These are phyloP conservation scores for Trypanosomatidae sp. DNA, from an alignment of 208 protist species.

Conservation along the genomic window DNA sequence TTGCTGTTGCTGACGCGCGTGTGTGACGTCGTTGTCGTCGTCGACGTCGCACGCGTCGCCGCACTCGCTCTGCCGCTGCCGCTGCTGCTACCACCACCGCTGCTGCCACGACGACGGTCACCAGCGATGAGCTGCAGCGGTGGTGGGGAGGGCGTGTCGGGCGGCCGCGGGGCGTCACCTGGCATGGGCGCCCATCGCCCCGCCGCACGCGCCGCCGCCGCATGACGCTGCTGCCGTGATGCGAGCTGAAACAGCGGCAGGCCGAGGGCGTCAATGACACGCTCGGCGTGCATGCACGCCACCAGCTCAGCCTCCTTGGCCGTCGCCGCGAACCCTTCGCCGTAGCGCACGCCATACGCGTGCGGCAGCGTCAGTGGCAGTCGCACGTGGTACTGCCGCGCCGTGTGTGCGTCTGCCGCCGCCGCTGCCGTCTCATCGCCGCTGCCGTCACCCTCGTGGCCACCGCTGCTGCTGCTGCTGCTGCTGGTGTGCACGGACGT, in stretches of 20 bases:
- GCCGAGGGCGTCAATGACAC: slow-evolving; percentile 66
- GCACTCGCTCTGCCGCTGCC: not conserved
- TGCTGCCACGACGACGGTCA: not conserved
- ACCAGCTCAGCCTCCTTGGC: slow-evolving; percentile 62
- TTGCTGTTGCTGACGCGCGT: not conserved
- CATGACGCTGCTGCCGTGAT: slow-evolving; percentile 68
- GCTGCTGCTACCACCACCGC: not conserved
- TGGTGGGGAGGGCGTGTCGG: slow-evolving; percentile 21
- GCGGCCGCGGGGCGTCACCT: slow-evolving; percentile 1
- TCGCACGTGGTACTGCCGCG: slow-evolving; percentile 38
- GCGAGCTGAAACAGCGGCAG: slow-evolving; percentile 67
- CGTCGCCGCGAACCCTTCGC: slow-evolving; percentile 56
- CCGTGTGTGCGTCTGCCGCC: too few species aligned
- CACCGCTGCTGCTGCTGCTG: too few species aligned
- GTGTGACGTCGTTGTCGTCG: too few species aligned
- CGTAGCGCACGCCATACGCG: slow-evolving; percentile 53
- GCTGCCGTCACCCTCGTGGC: too few species aligned
- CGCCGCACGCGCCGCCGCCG: slow-evolving; percentile 32
- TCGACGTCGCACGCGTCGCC: too few species aligned
- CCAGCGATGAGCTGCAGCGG: slow-evolving; percentile 9
- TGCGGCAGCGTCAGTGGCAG: slow-evolving; percentile 48
- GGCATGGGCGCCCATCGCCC: slow-evolving; percentile 47
- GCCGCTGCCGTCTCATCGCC: not conserved
- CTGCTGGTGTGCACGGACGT: not conserved
- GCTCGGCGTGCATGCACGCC: slow-evolving; percentile 78